Base-by-base conservation (phyloP, 257 asterid species). In the Nemophila menziesii region DNA sequence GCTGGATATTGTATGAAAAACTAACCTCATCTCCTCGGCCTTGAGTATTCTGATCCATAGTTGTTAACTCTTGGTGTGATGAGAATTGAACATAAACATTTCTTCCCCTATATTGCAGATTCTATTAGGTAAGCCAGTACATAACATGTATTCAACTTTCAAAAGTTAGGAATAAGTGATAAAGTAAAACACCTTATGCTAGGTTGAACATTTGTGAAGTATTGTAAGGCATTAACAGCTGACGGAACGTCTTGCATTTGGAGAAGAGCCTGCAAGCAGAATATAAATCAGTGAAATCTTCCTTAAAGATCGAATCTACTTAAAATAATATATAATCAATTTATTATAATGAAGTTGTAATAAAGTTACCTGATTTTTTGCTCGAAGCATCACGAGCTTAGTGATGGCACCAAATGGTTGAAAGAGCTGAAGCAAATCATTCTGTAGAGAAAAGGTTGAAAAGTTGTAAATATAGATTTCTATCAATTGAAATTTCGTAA, bases 341-440 rank as follows among this genome's bases (percentile, higher is more conserved):
- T n/a, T n/a, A n/a, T n/a, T n/a, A 20, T 16, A 15, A 43, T 37
- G 2, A 13, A 27, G 60, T 16, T 50, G 36, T 48, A 29, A 37
- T 52, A 51, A 41, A 62, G 52, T 11, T 49, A 90, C 98, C 94
- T 90, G 98, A 64, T 85, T 90, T 69, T 90, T 90, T 20, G 96
- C 94, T 46, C 98, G 80, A 69, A 90, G 96, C 93, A 90, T 80
- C 66, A 90, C 96, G 58, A 85, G 96, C 59, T 85, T 85, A 64
- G 85, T 75, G 62, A 81, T 69, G 40, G 71, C 86, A 20, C 98
- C 98, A 64, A 84, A 90, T 56, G 98, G 96, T 67, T 90, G 98
- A 76, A 90, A 85, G 40, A 90, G 78, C 85, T 76, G 98, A 61
- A 90, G 87, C 75, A 85, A 74, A 58, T 90, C 99, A 71, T 73